Evolutionary conservation across 2,329 filamentous ascomycete genomes (phyloP).

Genomic region (Paracoccidioides lutzii): DNA sequence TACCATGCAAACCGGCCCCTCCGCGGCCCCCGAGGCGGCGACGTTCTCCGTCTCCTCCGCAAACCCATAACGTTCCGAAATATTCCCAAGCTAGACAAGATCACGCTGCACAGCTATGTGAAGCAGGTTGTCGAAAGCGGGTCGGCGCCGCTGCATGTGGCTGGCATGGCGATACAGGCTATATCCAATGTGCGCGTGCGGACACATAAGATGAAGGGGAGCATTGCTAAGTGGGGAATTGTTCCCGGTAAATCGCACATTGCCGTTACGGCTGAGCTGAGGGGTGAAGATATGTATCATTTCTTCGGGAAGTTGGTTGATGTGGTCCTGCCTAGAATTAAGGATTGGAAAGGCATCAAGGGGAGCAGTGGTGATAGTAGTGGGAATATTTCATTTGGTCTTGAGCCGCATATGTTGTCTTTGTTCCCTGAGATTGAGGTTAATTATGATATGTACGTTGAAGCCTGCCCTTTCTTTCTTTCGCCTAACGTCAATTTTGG

Average conservation of each 20-base stretch:
- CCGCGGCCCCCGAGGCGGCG: constrained; percentile 69
- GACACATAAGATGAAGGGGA: constrained; percentile 56
- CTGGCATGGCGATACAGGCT: constrained; percentile 69
- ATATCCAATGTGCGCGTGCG: constrained; percentile 66
- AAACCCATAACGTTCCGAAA: constrained; percentile 63
- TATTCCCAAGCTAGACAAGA: constrained; percentile 65
- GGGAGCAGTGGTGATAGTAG: constrained; percentile 69
- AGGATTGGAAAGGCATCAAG: constrained; percentile 81
- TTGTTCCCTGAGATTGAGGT: constrained; percentile 89
- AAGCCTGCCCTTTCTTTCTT: neutral
- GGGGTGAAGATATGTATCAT: constrained; percentile 71
- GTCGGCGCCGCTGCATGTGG: constrained; percentile 64
- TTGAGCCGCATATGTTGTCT: constrained; percentile 61
- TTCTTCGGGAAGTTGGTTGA: constrained; percentile 85
- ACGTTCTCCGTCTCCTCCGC: constrained; percentile 39
- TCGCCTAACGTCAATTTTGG: too few relatives aligned
- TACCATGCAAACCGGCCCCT: constrained; percentile 87
- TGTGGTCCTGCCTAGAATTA: constrained; percentile 84
- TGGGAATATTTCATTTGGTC: constrained; percentile 76
- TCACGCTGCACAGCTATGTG: constrained; percentile 67
- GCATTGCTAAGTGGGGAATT: constrained; percentile 64
- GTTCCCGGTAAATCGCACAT: constrained; percentile 54
- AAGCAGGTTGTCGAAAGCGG: constrained; percentile 56
- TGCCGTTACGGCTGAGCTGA: constrained; percentile 63
- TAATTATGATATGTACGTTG: constrained; percentile 79